Base-by-base conservation (phyloP, 495 filamentous ascomycete genomes). In the Baudoinia panamericana region DNA sequence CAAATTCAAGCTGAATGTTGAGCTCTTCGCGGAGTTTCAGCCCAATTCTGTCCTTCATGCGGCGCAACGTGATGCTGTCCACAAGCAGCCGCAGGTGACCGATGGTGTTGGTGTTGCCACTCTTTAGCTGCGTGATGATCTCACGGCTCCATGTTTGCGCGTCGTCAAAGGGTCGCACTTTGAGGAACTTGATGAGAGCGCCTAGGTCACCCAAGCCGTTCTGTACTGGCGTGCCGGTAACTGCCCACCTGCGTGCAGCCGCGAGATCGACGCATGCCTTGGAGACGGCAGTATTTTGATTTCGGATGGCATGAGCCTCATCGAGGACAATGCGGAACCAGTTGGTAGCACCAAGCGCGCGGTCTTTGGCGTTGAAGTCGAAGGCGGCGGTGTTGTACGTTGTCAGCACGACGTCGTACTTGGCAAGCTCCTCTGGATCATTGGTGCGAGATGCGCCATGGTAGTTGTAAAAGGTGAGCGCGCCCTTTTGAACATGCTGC, bases 311-410 rank as follows among this genome's bases (percentile, higher is more conserved):
- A 62, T 97, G 90, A 11, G 87, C 90, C 60, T 97, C 90, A 53
- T 97, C 90, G 19, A 97, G 71, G 0, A 94, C 88, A 39, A 97
- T 85, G 6, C 90, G 80, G 56, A 96, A 96, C 80, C 88, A 93
- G 45, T 81, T 80, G 46, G 87, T 78, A 46, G 76, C 65, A 24
- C 74, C 72, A 26, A 96, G 60, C 0, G 86, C 82, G 41, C 73
- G 83, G 8, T 25, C 26, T 21, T 41, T 43, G 10, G 17, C 36
- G 27, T 65, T 63, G 17, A 80, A 71, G 51, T 96, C 90, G 34
- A 77, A 82, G 4, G 84, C 72, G n/a, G 93, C 69, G 1, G 81
- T 84, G 38, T 76, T 76, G 60, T 96, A 97, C 0, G 90, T 93
- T 0, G 90, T 94, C 45, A 97, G 78, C 28, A 97, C 72, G 29